These are phyloP conservation scores for Multifurca ochricompacta DNA, from an alignment of 768 basidiomycete species.

Conservation along the genomic window DNA sequence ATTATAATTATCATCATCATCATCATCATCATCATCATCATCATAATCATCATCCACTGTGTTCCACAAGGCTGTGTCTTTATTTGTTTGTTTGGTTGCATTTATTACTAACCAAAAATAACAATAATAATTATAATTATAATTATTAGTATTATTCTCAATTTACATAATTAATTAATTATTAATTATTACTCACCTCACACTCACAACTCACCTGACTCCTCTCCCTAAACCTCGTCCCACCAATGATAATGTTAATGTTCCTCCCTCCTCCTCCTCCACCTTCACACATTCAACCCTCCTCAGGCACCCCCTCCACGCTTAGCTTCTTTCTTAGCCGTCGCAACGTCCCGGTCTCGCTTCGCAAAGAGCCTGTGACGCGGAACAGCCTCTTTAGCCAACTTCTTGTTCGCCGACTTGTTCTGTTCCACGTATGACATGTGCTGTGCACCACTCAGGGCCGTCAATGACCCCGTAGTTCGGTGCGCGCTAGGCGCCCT, in stretches of 20 bases:
- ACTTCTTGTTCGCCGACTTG: slow-evolving; percentile 80
- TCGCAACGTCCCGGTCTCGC: slow-evolving; percentile 68
- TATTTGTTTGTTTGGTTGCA: too few species aligned
- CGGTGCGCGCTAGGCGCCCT: slow-evolving; percentile 64
- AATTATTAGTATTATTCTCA: not conserved
- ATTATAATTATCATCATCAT: not conserved
- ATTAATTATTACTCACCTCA: not conserved
- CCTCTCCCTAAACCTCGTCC: not conserved
- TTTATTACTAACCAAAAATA: too few species aligned
- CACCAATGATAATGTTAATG: not conserved
- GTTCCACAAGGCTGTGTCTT: too few species aligned
- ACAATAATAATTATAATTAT: too few species aligned
- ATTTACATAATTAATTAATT: not conserved
- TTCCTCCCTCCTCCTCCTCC: not conserved
- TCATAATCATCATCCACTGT: too few species aligned
- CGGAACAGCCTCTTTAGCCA: slow-evolving; percentile 44
- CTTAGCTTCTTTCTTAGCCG: slow-evolving; percentile 37
- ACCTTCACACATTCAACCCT: too few species aligned
- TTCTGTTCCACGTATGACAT: slow-evolving; percentile 94
- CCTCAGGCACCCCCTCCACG: slow-evolving; percentile 16
- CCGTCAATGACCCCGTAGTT: slow-evolving; percentile 73
- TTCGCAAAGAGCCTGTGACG: slow-evolving; percentile 77
- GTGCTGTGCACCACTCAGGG: slow-evolving; percentile 81
- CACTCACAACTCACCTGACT: not conserved
- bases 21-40: too few species aligned